Percentiles rank a stretch among this genome's conserved stretches.
Conservation (phyloP, 192 early-diverging fungal genomes). For the Coemansia sp. region DNA sequence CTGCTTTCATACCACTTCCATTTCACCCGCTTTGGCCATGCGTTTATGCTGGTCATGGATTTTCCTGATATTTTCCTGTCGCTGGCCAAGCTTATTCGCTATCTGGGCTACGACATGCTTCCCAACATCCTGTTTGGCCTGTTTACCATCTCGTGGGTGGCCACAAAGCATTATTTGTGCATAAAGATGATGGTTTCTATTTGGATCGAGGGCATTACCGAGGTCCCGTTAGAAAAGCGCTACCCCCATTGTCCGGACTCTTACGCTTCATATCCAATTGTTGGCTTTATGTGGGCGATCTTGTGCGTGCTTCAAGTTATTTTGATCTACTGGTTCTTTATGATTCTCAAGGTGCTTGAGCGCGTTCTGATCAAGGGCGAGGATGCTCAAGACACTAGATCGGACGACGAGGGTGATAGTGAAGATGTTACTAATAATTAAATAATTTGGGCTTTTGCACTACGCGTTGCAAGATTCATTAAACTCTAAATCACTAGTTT, state of each 20-base stretch:
- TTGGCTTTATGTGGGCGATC: slow-evolving; percentile 55
- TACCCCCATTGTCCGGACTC: slow-evolving; percentile 59
- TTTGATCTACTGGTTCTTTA: slow-evolving; percentile 73
- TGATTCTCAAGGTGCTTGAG: slow-evolving; percentile 66
- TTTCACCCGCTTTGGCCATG: slow-evolving; percentile 57
- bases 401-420: slow-evolving; percentile 52
- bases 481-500: slow-evolving; percentile 55
- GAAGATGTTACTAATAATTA: slow-evolving; percentile 12
- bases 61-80: slow-evolving; percentile 58
- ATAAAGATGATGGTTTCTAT: slow-evolving; percentile 65
- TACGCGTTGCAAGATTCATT: too few species aligned
- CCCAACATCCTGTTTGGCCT: slow-evolving; percentile 72
- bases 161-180: slow-evolving; percentile 72
- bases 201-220: slow-evolving; percentile 50
- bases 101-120: slow-evolving; percentile 57
- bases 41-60: slow-evolving; percentile 55
- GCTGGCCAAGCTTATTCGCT: slow-evolving; percentile 76
- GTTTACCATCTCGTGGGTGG: slow-evolving; percentile 74
- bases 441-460: neutral
- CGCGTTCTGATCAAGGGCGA: slow-evolving; percentile 60
- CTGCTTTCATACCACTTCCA: slow-evolving; percentile 50
- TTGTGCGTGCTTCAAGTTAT: slow-evolving; percentile 65
- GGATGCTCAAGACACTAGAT: slow-evolving; percentile 67
- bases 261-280: slow-evolving; percentile 51
- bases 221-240: slow-evolving; percentile 55